Percentiles rank a stretch among this genome's conserved stretches.
phyloP scores from a whole-genome alignment of 352 stramenopile species.

The Phytophthora niederhauseri region DNA sequence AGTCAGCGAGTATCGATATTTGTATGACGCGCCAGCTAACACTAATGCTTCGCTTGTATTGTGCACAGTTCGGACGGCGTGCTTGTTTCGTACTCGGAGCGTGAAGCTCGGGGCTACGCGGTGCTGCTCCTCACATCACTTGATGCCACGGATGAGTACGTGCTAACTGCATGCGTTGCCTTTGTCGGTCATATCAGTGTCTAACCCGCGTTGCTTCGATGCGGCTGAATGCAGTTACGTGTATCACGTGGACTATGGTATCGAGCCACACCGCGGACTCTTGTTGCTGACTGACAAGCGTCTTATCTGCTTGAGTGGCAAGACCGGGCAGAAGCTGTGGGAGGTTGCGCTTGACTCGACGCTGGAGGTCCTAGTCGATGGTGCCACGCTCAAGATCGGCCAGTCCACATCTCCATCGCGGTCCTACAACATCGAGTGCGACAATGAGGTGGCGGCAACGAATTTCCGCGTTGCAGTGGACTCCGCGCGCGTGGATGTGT shows the following conservation, averaged over 20 bases:
- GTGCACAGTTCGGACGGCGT: constrained; percentile 68
- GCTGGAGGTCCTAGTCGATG: constrained; percentile 55
- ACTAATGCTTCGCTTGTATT: constrained; percentile 6
- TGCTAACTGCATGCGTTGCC: constrained; percentile 1
- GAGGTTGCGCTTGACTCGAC: constrained; percentile 85
- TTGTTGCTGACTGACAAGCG: constrained; percentile 87
- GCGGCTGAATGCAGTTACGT: constrained; percentile 62
- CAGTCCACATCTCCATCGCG: constrained; percentile 51
- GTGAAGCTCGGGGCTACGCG: constrained; percentile 75
- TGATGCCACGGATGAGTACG: constrained; percentile 83
- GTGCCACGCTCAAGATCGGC: constrained; percentile 51
- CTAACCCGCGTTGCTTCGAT: not conserved
- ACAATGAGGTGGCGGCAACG: constrained; percentile 54
- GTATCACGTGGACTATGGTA: constrained; percentile 82
- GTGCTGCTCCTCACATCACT: constrained; percentile 78
- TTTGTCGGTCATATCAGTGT: not conserved
- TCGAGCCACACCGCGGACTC: constrained; percentile 65
- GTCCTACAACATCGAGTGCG: constrained; percentile 79
- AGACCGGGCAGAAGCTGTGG: constrained; percentile 81
- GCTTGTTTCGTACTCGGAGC: constrained; percentile 81
- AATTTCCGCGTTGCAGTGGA: constrained; percentile 86
- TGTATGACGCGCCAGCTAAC: constrained; percentile 1
- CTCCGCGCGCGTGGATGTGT: constrained; percentile 73
- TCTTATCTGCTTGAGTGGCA: constrained; percentile 74
- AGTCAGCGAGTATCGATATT: not conserved